These are phyloP conservation scores for Agrocybe chaxingu DNA, from an alignment of 768 basidiomycete genomes.

Conservation along the genomic window DNA sequence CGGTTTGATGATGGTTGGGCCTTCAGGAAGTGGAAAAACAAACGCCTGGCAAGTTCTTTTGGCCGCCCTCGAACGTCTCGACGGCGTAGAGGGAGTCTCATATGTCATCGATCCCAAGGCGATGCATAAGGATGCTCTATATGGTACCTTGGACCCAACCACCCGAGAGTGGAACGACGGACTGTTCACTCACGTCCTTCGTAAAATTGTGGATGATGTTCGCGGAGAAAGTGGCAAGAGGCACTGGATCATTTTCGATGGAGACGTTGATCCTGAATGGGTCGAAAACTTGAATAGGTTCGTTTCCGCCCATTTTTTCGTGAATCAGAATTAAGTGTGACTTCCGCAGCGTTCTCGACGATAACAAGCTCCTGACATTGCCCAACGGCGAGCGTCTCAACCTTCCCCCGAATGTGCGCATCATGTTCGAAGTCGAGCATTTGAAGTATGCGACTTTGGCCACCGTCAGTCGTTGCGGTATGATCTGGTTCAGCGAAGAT, in stretches of 20 bases:
- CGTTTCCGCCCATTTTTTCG: constrained; percentile 17
- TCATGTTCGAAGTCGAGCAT: constrained; percentile 99
- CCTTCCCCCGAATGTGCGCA: constrained; percentile 92
- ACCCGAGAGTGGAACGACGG: constrained; percentile 99
- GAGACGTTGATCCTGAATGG: constrained; percentile 99
- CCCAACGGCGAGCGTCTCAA: constrained; percentile 98
- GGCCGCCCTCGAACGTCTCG: constrained; percentile 84
- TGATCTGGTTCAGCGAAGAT: constrained; percentile 99
- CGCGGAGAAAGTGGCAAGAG: constrained; percentile 95
- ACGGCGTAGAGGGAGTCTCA: constrained; percentile 87
- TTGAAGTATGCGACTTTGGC: constrained; percentile 95
- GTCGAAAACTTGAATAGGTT: constrained; percentile 99
- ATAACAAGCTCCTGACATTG: constrained; percentile 95
- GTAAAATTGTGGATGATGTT: constrained; percentile 98
- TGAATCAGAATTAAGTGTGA: constrained; percentile 8
- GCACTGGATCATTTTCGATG: constrained; percentile 99
- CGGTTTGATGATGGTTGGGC: constrained; percentile 99
- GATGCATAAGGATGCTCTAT: constrained; percentile 97
- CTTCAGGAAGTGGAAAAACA: constrained; percentile 95
- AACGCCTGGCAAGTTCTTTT: constrained; percentile 96
- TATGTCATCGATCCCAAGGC: constrained; percentile 99
- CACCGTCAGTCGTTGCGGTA: constrained; percentile 99
- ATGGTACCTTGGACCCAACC: constrained; percentile 94
- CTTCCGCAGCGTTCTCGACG: constrained; percentile 82
- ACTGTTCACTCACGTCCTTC: constrained; percentile 93